These are phyloP conservation scores for Lyophyllum atratum DNA, from an alignment of 768 basidiomycete species.

Conservation along the genomic window DNA sequence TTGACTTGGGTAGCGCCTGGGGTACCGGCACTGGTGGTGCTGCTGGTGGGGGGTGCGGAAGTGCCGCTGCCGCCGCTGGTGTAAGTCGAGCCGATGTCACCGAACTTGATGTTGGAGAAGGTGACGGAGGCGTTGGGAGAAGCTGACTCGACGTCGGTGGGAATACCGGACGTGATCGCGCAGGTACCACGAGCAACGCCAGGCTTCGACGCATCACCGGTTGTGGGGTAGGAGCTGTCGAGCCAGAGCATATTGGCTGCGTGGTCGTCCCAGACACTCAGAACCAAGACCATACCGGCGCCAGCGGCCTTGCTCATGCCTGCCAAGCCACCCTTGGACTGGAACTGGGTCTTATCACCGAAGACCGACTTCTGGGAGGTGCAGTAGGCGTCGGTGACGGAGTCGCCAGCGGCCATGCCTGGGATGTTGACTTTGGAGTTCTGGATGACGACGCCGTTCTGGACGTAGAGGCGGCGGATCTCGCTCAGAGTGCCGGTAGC, in stretches of 20 bases:
- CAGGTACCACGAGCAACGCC: constrained; percentile 54
- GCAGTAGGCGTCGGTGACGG: constrained; percentile 53
- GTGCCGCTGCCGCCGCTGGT: constrained; percentile 5
- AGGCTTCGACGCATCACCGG: constrained; percentile 30
- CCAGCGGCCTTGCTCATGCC: constrained; percentile 35
- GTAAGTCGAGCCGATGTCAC: constrained; percentile 23
- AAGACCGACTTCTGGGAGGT: constrained; percentile 47
- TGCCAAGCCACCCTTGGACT: constrained; percentile 41
- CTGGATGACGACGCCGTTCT: constrained; percentile 51
- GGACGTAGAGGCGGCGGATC: constrained; percentile 58
- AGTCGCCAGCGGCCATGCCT: constrained; percentile 24
- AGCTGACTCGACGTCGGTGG: constrained; percentile 42
- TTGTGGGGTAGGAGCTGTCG: constrained; percentile 49
- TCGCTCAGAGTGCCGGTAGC: constrained; percentile 48
- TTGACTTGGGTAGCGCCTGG: constrained; percentile 33
- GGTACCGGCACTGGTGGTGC: constrained; percentile 21
- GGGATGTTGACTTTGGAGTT: constrained; percentile 51
- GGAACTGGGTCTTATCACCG: constrained; percentile 49
- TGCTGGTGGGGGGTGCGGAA: constrained; percentile 1
- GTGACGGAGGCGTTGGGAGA: constrained; percentile 43
- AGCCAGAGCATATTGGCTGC: constrained; percentile 59
- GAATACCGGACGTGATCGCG: constrained; percentile 47
- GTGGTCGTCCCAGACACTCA: constrained; percentile 53
- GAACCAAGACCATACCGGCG: constrained; percentile 49
- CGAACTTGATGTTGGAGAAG: constrained; percentile 58